Conservation (phyloP, 2,329 filamentous ascomycete species). For the Neofusicoccum ribis region DNA sequence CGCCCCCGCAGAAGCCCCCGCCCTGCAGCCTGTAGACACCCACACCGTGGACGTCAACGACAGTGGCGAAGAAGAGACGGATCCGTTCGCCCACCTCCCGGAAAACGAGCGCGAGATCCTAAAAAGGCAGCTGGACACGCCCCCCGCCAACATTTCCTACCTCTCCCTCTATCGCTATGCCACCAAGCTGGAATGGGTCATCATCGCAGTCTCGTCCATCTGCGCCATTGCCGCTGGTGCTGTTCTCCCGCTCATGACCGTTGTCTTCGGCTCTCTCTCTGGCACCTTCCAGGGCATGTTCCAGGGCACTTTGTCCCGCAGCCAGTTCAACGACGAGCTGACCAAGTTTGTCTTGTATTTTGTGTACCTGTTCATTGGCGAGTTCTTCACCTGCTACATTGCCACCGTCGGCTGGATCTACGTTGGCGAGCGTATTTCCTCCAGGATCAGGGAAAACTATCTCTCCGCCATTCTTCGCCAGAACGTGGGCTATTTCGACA, state of each 20-base stretch:
- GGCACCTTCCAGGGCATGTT: constrained; percentile 24
- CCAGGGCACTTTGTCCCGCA: constrained; percentile 22
- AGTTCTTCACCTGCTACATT: constrained; percentile 43
- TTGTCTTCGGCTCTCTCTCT: constrained; percentile 24
- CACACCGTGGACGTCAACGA: constrained; percentile 29
- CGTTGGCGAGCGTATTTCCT: constrained; percentile 47
- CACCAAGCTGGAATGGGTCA: constrained; percentile 62
- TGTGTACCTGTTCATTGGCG: constrained; percentile 28
- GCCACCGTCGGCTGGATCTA: constrained; percentile 87
- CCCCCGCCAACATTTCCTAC: constrained; percentile 64
- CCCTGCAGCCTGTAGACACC: neutral
- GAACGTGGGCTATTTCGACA: constrained; percentile 60
- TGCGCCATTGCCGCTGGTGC: constrained; percentile 72
- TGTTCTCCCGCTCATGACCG: constrained; percentile 75
- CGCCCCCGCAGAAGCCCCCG: neutral
- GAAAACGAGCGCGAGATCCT: constrained; percentile 66
- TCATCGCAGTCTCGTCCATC: constrained; percentile 62
- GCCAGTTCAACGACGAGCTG: constrained; percentile 23
- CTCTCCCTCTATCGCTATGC: constrained; percentile 70
- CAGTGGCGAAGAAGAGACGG: constrained; percentile 46
- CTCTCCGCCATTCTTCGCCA: constrained; percentile 56
- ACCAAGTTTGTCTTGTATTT: constrained; percentile 26
- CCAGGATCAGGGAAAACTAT: constrained; percentile 52
- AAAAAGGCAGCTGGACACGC: constrained; percentile 66
- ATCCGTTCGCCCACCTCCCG: constrained; percentile 64